Evolutionary conservation across 202 grass and related monocot genomes (phyloP), one percentile per base, ranked within the genome.

Genomic region (Panicum virgatum): DNA sequence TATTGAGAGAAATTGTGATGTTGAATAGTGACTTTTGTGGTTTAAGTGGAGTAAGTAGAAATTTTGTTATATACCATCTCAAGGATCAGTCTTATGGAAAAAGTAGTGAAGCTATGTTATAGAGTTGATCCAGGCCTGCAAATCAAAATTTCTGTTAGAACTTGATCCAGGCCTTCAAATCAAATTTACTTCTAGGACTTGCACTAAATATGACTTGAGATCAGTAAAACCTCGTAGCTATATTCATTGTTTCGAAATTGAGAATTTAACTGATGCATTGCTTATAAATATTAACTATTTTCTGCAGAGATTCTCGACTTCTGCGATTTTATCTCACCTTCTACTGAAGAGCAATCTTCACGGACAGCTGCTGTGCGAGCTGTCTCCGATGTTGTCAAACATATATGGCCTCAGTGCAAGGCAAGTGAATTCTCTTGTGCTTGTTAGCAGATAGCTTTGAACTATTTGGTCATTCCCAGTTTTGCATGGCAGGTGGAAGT

Each of bases 371-470:
- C 93, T 89, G 89, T 94, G 66, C 62, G 84, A 68, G 79, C 87
- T 83, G 88, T 99, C 83, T 92, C 84, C 18, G 81, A 96, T 83
- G 89, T 99, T 79, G 67, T 96, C 76, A 92, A 94, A 78, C 89
- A 96, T 84, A 96, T 99, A 80, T 99, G 97, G 97, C 86, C 91
- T 58, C 87, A 96, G 10, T 96, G 93, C 86, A 92, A 93, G 89
- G 89, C 86, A 76, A 73, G 57, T 6, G 54, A 2, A 50, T 66
- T 74, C 81, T 50, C 56, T 53, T 45, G 23, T 60, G 57, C 57
- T 60, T 13, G 57, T 39, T n/a, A 79, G 59, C 44, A 39, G 50
- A 16, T 80, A 77, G 73, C 43, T 82, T 23, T 59, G 43, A 53
- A 30, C 43, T 26, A 76, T 77, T 88, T 85, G 44, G 12, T 84